Conservation (phyloP, 2,329 filamentous ascomycete species). For the Zelopaecilomyces penicillatus region DNA sequence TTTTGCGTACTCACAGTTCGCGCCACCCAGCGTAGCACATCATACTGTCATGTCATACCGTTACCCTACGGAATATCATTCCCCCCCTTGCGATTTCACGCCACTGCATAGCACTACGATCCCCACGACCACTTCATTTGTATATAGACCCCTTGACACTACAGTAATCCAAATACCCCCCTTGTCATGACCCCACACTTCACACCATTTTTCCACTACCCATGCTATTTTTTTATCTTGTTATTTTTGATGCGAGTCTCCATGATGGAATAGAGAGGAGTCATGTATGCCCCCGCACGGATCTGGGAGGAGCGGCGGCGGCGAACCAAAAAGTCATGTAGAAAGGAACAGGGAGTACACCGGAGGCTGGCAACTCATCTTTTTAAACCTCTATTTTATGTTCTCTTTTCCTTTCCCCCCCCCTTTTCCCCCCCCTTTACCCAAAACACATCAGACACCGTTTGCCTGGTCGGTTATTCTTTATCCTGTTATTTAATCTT, state of each 20-base stretch:
- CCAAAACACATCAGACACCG: not conserved
- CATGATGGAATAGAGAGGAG: constrained; percentile 33
- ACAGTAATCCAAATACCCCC: constrained; percentile 32
- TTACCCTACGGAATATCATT: constrained; percentile 6
- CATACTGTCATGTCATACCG: not conserved
- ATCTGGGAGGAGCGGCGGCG: constrained; percentile 21
- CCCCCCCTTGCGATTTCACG: constrained; percentile 11
- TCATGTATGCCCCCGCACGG: constrained; percentile 31
- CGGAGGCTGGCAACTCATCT: constrained; percentile 22
- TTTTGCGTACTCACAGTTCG: not conserved
- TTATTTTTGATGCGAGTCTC: constrained; percentile 18
- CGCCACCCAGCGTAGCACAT: not conserved
- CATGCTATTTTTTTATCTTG: constrained; percentile 16
- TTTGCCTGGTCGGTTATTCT: constrained; percentile 1
- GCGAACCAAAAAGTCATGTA: constrained; percentile 34
- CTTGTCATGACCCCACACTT: constrained; percentile 23
- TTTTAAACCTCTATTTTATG: constrained; percentile 12
- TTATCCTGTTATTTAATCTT: constrained; percentile 18
- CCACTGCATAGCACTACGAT: constrained; percentile 27
- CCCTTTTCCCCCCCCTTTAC: not conserved
- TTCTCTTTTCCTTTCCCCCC: constrained; percentile 12
- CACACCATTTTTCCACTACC: constrained; percentile 12
- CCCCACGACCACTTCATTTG: constrained; percentile 29
- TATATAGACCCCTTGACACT: constrained; percentile 31
- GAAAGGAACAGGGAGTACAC: constrained; percentile 31